Percentiles rank a stretch among this genome's conserved stretches.
These are phyloP conservation scores for Ascochyta clinopodiicola DNA, from an alignment of 2,329 filamentous ascomycete genomes.

Conservation along the genomic window DNA sequence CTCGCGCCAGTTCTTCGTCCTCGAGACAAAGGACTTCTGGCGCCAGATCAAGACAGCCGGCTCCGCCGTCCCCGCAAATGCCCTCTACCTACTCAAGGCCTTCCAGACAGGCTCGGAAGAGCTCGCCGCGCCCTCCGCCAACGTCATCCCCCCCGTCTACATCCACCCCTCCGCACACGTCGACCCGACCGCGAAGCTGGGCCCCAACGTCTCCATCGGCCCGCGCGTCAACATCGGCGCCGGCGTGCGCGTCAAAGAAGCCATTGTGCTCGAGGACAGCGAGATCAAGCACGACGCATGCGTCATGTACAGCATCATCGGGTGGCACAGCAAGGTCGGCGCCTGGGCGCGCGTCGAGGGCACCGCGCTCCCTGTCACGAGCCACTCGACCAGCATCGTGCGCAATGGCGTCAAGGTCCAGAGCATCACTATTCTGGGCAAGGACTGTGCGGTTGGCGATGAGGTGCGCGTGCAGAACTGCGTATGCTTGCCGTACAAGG, in stretches of 20 bases:
- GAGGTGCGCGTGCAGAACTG: slow-evolving; percentile 98
- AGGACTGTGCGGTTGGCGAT: slow-evolving; percentile 92
- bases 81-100: slow-evolving; percentile 93
- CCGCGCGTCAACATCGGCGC: slow-evolving; percentile 85
- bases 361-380: slow-evolving; percentile 83
- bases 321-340: slow-evolving; percentile 93
- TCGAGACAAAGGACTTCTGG: slow-evolving; percentile 99
- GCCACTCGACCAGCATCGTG: slow-evolving; percentile 91
- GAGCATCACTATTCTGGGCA: slow-evolving; percentile 95
- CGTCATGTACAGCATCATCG: slow-evolving; percentile 93
- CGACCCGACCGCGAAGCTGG: slow-evolving; percentile 93
- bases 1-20: slow-evolving; percentile 96
- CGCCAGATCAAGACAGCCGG: slow-evolving; percentile 99
- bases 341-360: slow-evolving; percentile 99
- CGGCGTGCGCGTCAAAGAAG: slow-evolving; percentile 91
- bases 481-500: slow-evolving; percentile 96
- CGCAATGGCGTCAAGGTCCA: slow-evolving; percentile 99
- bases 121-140: slow-evolving; percentile 81
- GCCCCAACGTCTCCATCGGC: slow-evolving; percentile 94
- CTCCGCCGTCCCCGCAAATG: slow-evolving; percentile 94
- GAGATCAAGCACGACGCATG: slow-evolving; percentile 98
- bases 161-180: slow-evolving; percentile 91
- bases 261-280: slow-evolving; percentile 91
- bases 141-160: slow-evolving; percentile 90
- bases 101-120: slow-evolving; percentile 82